Evolutionary conservation across 1,139 yeast species (phyloP).

Genomic region (Pneumocystis murina): DNA sequence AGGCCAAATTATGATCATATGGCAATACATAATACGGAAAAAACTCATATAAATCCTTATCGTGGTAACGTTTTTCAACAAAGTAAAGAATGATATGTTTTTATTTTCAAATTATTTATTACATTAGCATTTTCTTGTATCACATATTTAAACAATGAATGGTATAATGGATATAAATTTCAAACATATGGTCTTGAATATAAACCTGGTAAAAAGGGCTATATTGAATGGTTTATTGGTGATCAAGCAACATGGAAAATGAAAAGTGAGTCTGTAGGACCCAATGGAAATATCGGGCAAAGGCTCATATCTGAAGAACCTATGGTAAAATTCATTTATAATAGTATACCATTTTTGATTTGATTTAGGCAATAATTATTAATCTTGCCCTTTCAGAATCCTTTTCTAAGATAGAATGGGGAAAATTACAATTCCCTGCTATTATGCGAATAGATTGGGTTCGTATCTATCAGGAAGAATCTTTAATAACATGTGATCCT

Average conservation of each 20-base stretch:
- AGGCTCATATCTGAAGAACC: conserved; percentile 70
- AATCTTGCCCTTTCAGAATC: conserved; percentile 66
- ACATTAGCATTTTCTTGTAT: conserved; percentile 51
- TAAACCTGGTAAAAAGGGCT: conserved; percentile 54
- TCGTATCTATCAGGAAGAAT: conserved; percentile 59
- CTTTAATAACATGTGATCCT: conserved; percentile 62
- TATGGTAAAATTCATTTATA: conserved; percentile 35
- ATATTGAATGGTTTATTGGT: conserved; percentile 72
- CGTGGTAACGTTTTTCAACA: conserved; percentile 79
- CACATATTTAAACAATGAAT: conserved; percentile 50
- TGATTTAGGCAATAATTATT: conserved; percentile 31
- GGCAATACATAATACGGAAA: conserved; percentile 43
- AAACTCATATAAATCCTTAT: conserved; percentile 59
- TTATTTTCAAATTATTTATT: neutral
- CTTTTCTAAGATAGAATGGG: conserved; percentile 79
- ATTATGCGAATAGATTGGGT: conserved; percentile 58
- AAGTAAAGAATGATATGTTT: neutral
- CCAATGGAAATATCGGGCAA: conserved; percentile 71
- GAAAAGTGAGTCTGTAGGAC: conserved; percentile 49
- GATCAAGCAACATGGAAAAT: conserved; percentile 49
- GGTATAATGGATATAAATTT: conserved; percentile 47
- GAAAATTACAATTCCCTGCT: conserved; percentile 50
- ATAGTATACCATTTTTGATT: neutral
- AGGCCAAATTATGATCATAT: conserved; percentile 62
- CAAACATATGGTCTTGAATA: conserved; percentile 73